These are phyloP conservation scores for Pestalotiopsis sp. DNA, from an alignment of 2,329 filamentous ascomycete species.

Conservation along the genomic window DNA sequence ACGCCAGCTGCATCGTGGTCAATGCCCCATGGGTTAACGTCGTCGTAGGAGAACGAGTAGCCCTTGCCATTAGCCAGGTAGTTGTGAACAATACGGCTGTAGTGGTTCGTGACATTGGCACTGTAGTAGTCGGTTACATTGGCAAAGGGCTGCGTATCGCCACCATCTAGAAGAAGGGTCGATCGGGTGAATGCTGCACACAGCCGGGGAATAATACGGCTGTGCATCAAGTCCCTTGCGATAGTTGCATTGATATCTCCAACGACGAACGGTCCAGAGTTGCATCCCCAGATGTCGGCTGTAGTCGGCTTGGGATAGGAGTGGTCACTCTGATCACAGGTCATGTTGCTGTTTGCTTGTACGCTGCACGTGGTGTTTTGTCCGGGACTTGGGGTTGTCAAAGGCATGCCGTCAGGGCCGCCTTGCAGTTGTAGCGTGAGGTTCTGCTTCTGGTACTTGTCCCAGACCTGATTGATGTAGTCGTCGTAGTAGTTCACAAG, in stretches of 20 bases:
- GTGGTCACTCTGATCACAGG: conserved; percentile 38
- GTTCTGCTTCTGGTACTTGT: conserved; percentile 32
- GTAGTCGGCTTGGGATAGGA: conserved; percentile 41
- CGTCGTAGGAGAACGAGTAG: conserved; percentile 68
- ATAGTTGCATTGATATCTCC: conserved; percentile 27
- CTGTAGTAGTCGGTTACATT: conserved; percentile 42
- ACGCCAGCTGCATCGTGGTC: conserved; percentile 51
- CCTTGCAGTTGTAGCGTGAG: conserved; percentile 44
- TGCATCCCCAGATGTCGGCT: conserved; percentile 49
- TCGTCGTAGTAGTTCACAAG: conserved; percentile 42
- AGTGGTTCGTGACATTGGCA: conserved; percentile 48
- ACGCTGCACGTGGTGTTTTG: conserved; percentile 36
- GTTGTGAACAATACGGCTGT: conserved; percentile 58
- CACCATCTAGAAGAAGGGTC: conserved; percentile 44
- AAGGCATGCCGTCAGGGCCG: conserved; percentile 23
- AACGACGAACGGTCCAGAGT: conserved; percentile 43
- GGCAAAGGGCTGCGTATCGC: conserved; percentile 42
- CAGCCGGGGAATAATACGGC: conserved; percentile 43
- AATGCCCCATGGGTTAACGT: conserved; percentile 55
- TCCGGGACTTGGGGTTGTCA: conserved; percentile 12
- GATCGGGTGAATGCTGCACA: conserved; percentile 48
- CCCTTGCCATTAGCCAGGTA: conserved; percentile 58
- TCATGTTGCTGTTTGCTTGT: conserved; percentile 20
- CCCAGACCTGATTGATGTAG: conserved; percentile 46
- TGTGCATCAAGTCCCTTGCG: conserved; percentile 27